Percentiles rank a stretch among this genome's conserved stretches.
Conservation (phyloP, 139 green algal species). For the Closterium sp. region DNA sequence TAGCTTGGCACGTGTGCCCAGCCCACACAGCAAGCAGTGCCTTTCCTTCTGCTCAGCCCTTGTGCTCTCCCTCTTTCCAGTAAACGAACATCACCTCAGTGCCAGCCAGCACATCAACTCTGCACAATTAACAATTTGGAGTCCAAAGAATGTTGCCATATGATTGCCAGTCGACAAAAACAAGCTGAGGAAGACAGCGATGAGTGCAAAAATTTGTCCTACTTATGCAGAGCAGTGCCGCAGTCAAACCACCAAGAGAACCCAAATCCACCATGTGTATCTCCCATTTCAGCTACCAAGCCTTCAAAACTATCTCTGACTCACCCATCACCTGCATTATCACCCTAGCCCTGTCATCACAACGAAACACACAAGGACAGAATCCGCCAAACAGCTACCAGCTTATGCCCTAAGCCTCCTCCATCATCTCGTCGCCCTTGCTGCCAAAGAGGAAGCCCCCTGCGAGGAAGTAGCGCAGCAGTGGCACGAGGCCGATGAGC, state of each 20-base stretch:
- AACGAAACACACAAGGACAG: neutral
- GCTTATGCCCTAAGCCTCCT: neutral
- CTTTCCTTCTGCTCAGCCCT: neutral
- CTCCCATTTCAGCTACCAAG: neutral
- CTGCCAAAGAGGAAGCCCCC: neutral
- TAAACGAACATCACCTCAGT: neutral
- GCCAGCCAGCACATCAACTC: neutral
- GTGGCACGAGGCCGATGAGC: constrained; percentile 44
- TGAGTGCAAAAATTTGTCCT: neutral
- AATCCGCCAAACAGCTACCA: neutral
- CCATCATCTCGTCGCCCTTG: neutral
- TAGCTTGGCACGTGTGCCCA: neutral
- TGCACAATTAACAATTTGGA: too few species aligned
- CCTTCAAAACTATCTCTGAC: neutral
- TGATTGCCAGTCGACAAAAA: too few species aligned
- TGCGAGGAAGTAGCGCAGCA: constrained; percentile 44
- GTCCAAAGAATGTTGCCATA: neutral
- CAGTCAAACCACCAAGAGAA: too few species aligned
- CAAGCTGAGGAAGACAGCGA: neutral
- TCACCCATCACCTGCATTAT: neutral
- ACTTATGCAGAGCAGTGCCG: neutral
- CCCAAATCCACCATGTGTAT: too few species aligned
- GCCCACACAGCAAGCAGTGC: neutral
- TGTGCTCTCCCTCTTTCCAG: neutral
- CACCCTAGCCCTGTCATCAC: neutral